phyloP scores from a whole-genome alignment of 371 early-diverging fungal species.

The Mucor lusitanicus region DNA sequence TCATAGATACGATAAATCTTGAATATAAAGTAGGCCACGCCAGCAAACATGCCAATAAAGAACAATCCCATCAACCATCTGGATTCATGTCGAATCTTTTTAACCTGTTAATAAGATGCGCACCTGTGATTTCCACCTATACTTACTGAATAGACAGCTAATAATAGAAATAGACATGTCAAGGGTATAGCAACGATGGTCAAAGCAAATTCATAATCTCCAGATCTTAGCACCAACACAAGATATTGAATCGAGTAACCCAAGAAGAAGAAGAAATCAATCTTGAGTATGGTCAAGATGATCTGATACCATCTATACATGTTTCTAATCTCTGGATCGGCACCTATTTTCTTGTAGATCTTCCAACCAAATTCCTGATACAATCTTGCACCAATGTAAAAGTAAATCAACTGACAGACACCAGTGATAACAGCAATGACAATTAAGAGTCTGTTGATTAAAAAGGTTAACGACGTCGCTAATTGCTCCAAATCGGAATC shows the following conservation, averaged over 20 bases:
- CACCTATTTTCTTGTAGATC: constrained; percentile 31
- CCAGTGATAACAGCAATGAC: constrained; percentile 46
- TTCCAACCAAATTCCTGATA: constrained; percentile 83
- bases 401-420: constrained; percentile 42
- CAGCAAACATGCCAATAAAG: constrained; percentile 68
- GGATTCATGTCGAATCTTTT: constrained; percentile 48
- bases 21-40: constrained; percentile 83
- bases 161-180: constrained; percentile 68
- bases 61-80: constrained; percentile 63
- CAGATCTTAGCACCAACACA: constrained; percentile 64
- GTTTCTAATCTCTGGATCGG: constrained; percentile 63
- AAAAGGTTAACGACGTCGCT: constrained; percentile 8
- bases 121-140: not conserved
- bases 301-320: constrained; percentile 85
- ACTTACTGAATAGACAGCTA: constrained; percentile 80
- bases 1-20: constrained; percentile 82
- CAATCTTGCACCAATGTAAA: constrained; percentile 52
- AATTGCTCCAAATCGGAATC: constrained; percentile 8
- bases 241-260: constrained; percentile 90
- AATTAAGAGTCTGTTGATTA: constrained; percentile 40
- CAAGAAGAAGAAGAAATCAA: constrained; percentile 87
- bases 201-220: constrained; percentile 79
- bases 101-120: not conserved
- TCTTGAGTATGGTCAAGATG: constrained; percentile 82
- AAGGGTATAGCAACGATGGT: constrained; percentile 85